A percentile compares a stretch with the other conserved stretches of the same genome.
Conservation (phyloP, 2,329 filamentous ascomycete species). For the Akanthomyces lecanii region DNA sequence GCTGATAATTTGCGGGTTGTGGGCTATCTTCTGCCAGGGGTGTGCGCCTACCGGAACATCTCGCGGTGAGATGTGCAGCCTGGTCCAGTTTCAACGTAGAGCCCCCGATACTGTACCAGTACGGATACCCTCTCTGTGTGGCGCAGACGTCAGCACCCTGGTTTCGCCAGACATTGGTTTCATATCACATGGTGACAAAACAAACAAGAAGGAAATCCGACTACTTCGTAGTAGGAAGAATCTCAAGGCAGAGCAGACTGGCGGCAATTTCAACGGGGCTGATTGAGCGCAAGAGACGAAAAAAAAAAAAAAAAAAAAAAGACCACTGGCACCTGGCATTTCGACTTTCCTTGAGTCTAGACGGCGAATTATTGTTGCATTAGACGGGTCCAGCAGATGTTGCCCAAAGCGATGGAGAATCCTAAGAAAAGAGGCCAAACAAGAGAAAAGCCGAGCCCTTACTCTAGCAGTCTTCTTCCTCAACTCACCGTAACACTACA, state of each 20-base stretch:
- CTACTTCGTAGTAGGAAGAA: background rate
- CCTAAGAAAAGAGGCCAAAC: background rate
- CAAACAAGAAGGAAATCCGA: background rate
- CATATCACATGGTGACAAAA: background rate
- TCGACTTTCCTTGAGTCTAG: too few relatives aligned
- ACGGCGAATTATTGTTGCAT: too few relatives aligned
- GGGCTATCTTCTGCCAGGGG: background rate
- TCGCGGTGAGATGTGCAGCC: background rate
- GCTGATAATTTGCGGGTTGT: background rate
- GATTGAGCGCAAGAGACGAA: background rate
- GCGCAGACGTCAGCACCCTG: background rate
- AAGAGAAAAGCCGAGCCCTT: background rate
- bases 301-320: too few relatives aligned
- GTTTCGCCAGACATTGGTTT: constrained; percentile 8
- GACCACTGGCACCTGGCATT: too few relatives aligned
- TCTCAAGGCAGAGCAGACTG: too few relatives aligned
- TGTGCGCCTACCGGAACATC: background rate
- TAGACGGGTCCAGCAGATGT: too few relatives aligned
- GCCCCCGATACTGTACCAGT: background rate
- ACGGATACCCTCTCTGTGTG: background rate
- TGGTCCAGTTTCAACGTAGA: constrained; percentile 3
- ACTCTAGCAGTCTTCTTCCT: too few relatives aligned
- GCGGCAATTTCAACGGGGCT: background rate
- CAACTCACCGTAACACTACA: background rate
- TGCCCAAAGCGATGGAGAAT: too few relatives aligned